These are phyloP conservation scores for Arthrobotrys iridis DNA, from an alignment of 2,329 filamentous ascomycete genomes.

Conservation along the genomic window DNA sequence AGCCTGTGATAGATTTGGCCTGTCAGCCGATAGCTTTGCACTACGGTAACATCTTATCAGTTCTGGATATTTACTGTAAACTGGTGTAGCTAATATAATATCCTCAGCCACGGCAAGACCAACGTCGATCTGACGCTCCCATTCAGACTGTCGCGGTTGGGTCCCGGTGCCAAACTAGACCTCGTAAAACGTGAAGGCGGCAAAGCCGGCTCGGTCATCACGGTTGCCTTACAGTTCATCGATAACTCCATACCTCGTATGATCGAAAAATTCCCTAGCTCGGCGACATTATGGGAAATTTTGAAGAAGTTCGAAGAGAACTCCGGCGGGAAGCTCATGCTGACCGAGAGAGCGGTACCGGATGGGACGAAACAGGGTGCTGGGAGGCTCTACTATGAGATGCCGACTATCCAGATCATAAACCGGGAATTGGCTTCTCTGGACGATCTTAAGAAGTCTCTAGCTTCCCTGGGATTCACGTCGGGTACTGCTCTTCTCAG, in stretches of 20 bases:
- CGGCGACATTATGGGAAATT: conserved; percentile 87
- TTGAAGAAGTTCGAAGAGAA: conserved; percentile 88
- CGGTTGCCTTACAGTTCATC: conserved; percentile 78
- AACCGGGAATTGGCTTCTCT: conserved; percentile 80
- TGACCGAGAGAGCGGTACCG: conserved; percentile 82
- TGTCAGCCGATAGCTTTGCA: conserved; percentile 74
- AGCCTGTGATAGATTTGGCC: conserved; percentile 82
- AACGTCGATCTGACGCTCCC: conserved; percentile 84
- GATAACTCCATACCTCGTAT: conserved; percentile 74
- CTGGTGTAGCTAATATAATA: background rate
- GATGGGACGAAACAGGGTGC: conserved; percentile 68
- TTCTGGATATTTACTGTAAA: background rate
- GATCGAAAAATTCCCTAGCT: conserved; percentile 85
- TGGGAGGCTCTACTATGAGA: conserved; percentile 87
- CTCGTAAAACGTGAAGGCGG: conserved; percentile 71
- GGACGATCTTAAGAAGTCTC: conserved; percentile 84
- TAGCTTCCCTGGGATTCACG: conserved; percentile 87
- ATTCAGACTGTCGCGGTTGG: conserved; percentile 82
- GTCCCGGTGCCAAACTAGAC: conserved; percentile 88
- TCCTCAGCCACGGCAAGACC: conserved; percentile 79
- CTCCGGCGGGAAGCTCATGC: conserved; percentile 70
- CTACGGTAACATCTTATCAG: conserved; percentile 2
- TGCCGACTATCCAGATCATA: conserved; percentile 84
- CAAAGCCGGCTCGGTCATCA: conserved; percentile 85
- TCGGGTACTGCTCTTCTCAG: conserved; percentile 82